A percentile compares a stretch with the other conserved stretches of the same genome.
Evolutionary conservation across 148 eudicot species (phyloP).

Genomic region (Rhododendron williamsianum): DNA sequence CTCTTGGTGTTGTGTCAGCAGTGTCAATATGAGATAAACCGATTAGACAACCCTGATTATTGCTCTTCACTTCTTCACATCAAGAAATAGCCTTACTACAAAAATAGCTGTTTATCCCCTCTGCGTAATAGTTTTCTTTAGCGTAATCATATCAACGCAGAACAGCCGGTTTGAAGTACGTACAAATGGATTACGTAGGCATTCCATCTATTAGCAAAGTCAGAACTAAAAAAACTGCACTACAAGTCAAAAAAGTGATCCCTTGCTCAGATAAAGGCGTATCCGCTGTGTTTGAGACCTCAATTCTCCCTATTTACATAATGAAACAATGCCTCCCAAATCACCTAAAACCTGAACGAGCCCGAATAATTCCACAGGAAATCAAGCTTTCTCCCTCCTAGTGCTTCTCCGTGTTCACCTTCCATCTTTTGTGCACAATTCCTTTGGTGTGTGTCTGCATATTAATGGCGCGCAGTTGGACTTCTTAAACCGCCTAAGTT

Average conservation of each 20-base stretch:
- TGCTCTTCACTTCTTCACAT: background rate
- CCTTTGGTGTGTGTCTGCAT: background rate
- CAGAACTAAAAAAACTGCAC: conserved; percentile 1
- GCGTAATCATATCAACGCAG: background rate
- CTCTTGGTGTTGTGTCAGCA: background rate
- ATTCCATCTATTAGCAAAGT: background rate
- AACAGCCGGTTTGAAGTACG: background rate
- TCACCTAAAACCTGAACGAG: conserved; percentile 1
- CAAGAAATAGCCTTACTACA: background rate
- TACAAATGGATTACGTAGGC: background rate
- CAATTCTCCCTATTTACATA: conserved; percentile 4
- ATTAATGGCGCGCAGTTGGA: conserved; percentile 45
- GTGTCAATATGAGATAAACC: background rate
- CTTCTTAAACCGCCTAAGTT: conserved; percentile 53
- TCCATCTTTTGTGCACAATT: background rate
- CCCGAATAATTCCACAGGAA: background rate
- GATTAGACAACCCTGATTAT: background rate
- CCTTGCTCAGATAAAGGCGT: conserved; percentile 2
- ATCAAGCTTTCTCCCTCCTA: background rate
- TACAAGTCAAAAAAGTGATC: conserved; percentile 14
- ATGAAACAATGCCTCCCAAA: background rate
- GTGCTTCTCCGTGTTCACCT: background rate
- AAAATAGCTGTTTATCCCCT: background rate
- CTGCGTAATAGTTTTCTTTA: background rate
- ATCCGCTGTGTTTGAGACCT: conserved; percentile 4